phyloP scores from a whole-genome alignment of 768 basidiomycete genomes.

The Fibroporia radiculosa region DNA sequence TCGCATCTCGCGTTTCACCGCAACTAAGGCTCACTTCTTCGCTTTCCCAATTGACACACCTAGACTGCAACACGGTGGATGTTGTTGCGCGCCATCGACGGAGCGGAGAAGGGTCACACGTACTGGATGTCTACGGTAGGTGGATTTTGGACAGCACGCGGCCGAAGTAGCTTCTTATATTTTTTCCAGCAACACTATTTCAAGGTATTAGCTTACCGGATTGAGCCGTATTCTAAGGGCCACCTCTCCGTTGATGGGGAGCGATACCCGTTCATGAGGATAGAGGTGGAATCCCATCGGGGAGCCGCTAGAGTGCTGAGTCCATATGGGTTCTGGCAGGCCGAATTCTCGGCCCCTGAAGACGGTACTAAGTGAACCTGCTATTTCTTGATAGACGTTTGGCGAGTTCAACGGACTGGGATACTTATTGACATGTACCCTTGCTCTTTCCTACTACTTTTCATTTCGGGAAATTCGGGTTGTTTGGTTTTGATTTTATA shows the following conservation, averaged over 20 bases:
- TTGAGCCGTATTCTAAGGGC: constrained; percentile 55
- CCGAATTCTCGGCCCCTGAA: constrained; percentile 32
- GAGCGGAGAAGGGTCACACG: constrained; percentile 50
- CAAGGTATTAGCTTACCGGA: constrained; percentile 67
- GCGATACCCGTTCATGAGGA: constrained; percentile 62
- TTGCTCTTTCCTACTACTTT: too few species aligned
- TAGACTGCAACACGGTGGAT: constrained; percentile 41
- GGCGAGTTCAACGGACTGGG: too few species aligned
- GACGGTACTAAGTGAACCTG: too few species aligned
- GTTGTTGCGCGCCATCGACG: constrained; percentile 46
- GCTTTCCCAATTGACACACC: neutral
- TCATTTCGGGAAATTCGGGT: too few species aligned
- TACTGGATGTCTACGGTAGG: constrained; percentile 60
- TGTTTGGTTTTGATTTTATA: too few species aligned
- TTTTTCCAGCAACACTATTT: constrained; percentile 55
- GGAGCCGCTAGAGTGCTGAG: constrained; percentile 61
- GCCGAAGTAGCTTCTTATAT: neutral
- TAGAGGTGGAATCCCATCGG: constrained; percentile 69
- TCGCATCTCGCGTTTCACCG: neutral
- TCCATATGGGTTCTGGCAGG: constrained; percentile 51
- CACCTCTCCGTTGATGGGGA: constrained; percentile 75
- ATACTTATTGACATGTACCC: too few species aligned
- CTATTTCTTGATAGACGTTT: too few species aligned
- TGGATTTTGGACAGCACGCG: constrained; percentile 1
- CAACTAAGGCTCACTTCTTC: neutral